Base-by-base conservation (phyloP, 164 flowering plant genomes). In the Annona squamosa region DNA sequence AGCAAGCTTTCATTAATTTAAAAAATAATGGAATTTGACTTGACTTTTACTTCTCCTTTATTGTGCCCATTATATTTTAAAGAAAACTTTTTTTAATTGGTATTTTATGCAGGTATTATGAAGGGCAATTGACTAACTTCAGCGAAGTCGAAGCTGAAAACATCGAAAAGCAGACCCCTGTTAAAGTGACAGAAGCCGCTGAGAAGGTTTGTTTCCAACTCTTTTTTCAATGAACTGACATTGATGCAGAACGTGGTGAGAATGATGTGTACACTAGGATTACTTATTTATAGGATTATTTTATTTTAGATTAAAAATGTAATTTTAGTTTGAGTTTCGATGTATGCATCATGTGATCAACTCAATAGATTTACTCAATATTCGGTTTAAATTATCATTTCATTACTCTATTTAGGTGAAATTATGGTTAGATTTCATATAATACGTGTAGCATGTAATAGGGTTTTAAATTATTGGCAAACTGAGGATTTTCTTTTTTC, bases 41-140 rank as follows among this genome's bases (percentile, higher is more conserved):
- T 52, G 59, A 52, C 13, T 52, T 52, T 52, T 10, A 52, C 17
- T 52, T 52, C 13, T 3, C 37, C 37, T 26, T 26, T 26, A 26
- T 26, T 2, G 59, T 52, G 59, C 59, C 6, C 13, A 16, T 52
- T 52, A 16, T 52, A 2, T 52, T 52, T 52, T 52, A 52, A 2
- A 16, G 59, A 52, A 10, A 52, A 52, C 13, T 5, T 52, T 52
- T 52, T 52, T 52, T 52, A 10, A 52, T 64, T 70, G 19, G 46
- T 48, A 3, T 16, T 82, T 48, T 69, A 56, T 77, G 66, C 83
- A 95, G 99, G 84, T 96, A 93, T 76, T 96, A 73, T 80, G 98
- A 93, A 85, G 98, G 99, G 57, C 93, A 91, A 65, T 74, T 93
- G 77, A 77, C 90, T 75, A 77, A 87, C 26, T 80, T 91, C 46